These are phyloP conservation scores for Penicillium odoratum DNA, from an alignment of 495 filamentous ascomycete species.

Conservation along the genomic window DNA sequence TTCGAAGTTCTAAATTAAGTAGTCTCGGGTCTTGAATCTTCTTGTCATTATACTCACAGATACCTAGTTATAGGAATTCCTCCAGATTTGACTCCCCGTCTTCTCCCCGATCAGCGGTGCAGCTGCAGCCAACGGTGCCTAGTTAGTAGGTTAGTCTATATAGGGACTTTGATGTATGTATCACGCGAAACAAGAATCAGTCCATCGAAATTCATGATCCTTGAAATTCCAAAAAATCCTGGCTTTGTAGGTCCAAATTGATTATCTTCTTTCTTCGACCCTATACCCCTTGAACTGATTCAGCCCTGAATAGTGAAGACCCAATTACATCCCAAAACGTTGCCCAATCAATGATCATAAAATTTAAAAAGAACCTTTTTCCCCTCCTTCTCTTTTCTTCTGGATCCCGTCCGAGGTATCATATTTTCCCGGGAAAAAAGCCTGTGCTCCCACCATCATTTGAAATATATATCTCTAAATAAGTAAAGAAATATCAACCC, in stretches of 20 bases:
- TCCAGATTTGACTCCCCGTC: not conserved
- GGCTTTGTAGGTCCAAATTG: not conserved
- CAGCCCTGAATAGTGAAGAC: not conserved
- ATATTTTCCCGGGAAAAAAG: constrained; percentile 13
- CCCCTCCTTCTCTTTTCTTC: constrained; percentile 1
- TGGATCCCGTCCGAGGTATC: constrained; percentile 24
- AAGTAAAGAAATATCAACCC: not conserved
- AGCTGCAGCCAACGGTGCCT: not conserved
- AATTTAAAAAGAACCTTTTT: not conserved
- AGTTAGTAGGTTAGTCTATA: not conserved
- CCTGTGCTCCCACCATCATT: constrained; percentile 15
- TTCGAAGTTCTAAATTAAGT: too few species aligned
- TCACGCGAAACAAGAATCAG: not conserved
- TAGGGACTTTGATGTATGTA: not conserved
- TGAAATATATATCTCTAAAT: not conserved
- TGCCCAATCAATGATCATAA: not conserved
- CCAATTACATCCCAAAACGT: not conserved
- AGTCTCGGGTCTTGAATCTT: too few species aligned
- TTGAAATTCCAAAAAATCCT: not conserved
- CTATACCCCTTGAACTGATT: not conserved
- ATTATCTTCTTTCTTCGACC: not conserved
- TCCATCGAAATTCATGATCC: not conserved
- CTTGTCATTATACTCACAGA: too few species aligned
- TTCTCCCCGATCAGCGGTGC: not conserved
- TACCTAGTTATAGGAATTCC: not conserved